Percentiles rank a stretch among this genome's conserved stretches.
Evolutionary conservation across 2,329 filamentous ascomycete genomes (phyloP).

Genomic region (Xylaria sp.): DNA sequence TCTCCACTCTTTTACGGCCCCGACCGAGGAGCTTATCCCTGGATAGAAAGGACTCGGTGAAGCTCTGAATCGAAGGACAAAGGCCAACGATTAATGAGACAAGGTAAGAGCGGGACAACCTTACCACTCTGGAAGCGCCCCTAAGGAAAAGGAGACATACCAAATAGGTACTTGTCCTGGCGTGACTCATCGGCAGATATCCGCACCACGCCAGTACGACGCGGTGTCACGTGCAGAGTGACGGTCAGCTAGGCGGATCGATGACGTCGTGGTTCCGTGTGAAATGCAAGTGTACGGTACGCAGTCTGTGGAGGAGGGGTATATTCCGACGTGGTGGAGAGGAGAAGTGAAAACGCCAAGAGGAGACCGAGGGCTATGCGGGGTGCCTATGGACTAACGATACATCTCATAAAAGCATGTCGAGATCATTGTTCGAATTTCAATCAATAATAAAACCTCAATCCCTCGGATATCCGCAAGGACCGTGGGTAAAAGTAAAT

Average conservation of each 20-base stretch:
- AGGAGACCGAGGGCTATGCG: no score
- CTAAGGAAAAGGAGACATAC: not conserved
- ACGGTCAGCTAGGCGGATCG: not conserved
- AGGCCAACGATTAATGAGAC: not conserved
- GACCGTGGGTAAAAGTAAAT: not conserved
- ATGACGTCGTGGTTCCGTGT: conserved; percentile 5
- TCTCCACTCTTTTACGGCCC: conserved; percentile 6
- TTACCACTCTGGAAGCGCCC: not conserved
- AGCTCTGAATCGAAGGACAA: not conserved
- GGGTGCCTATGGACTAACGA: no score
- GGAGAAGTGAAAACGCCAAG: not conserved
- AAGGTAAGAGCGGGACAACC: not conserved
- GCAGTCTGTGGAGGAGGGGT: no score
- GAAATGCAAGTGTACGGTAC: not conserved
- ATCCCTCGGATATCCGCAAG: not conserved
- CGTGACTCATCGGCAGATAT: conserved; percentile 8
- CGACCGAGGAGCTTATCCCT: not conserved
- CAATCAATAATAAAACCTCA: not conserved
- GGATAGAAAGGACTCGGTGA: not conserved
- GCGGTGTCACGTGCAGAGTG: conserved; percentile 30
- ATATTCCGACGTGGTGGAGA: not conserved
- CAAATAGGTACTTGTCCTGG: no score
- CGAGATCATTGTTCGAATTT: no score
- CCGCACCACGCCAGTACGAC: conserved; percentile 17
- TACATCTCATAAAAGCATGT: not conserved